Conservation (phyloP, 306 rosid species). For the Mimosa pudica region DNA sequence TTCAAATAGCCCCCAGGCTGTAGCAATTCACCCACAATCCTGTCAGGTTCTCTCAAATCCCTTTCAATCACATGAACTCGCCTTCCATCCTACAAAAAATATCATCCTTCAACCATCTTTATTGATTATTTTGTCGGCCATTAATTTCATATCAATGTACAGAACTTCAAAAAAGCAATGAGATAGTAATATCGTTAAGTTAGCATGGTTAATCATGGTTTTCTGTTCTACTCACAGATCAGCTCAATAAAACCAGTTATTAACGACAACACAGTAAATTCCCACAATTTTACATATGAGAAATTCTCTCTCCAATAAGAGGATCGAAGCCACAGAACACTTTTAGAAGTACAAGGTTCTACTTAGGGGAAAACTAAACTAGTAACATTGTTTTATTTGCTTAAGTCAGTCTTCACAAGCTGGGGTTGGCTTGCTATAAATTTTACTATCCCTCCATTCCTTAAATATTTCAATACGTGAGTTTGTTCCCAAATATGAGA, state of each 20-base stretch:
- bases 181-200: not conserved
- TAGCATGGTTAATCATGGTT: not conserved
- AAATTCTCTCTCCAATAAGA: no score
- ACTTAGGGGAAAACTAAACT: no score
- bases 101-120: not conserved
- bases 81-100: conserved; percentile 52
- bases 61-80: conserved; percentile 61
- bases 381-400: not conserved
- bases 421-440: no score
- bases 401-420: no score
- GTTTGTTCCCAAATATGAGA: no score
- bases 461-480: no score
- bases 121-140: not conserved
- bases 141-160: not conserved
- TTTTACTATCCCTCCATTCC: no score
- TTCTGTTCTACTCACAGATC: not conserved
- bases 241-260: not conserved
- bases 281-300: not conserved
- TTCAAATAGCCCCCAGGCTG: conserved; percentile 92
- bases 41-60: conserved; percentile 76
- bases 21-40: conserved; percentile 86
- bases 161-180: not conserved
- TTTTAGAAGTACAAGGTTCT: not conserved
- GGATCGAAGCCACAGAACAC: not conserved
- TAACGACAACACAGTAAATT: not conserved